Base-by-base conservation (phyloP, 2,329 filamentous ascomycete species). In the Kalmusia sp. region DNA sequence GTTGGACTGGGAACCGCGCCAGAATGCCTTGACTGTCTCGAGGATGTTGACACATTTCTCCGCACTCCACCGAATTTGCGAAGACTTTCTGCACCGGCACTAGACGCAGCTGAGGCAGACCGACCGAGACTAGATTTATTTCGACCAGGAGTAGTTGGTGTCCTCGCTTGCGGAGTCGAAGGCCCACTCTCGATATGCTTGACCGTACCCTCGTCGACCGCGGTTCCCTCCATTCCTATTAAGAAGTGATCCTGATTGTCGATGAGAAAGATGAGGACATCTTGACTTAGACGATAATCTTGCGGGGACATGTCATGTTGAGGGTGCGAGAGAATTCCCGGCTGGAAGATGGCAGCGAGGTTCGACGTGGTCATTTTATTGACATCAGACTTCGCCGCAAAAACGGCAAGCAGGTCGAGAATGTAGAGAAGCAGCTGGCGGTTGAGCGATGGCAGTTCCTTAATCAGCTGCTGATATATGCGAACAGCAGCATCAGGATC, bases 161-260 rank as follows among this genome's bases (percentile, higher is more conserved):
- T 78, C 54, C 73, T 82, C 63, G 71, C 77, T 78, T 52, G 83
- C 77, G 59, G 84, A 73, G 79, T 61, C 25, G 80, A 79, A 3
- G 85, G 84, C 3, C 89, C 89, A 51, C 90, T 91, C 68, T 93
- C 87, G 31, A 87, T 80, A 55, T 87, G 85, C 65, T 85, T 84
- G 44, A 86, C 81, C 6, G 85, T 87, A 55, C 86, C 87, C 70
- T 96, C 91, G 70, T 97, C 93, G n/a, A 93, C 91, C n/a, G 87
- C 93, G n/a, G 93, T 97, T 38, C 95, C 95, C 70, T 92, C 91
- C 95, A 99, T 99, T 50, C 95, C 95, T 60, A 99, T 96, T 61
- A 99, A 80, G 80, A 99, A 99, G 75, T 96, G 91, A 69, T 99
- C 95, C 73, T 99, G 95, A 67, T 99, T 96, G 71, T 98, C 93